A percentile compares a stretch with the other conserved stretches of the same genome.
phyloP scores from a whole-genome alignment of 164 flowering plant species.

The Sedum album region DNA sequence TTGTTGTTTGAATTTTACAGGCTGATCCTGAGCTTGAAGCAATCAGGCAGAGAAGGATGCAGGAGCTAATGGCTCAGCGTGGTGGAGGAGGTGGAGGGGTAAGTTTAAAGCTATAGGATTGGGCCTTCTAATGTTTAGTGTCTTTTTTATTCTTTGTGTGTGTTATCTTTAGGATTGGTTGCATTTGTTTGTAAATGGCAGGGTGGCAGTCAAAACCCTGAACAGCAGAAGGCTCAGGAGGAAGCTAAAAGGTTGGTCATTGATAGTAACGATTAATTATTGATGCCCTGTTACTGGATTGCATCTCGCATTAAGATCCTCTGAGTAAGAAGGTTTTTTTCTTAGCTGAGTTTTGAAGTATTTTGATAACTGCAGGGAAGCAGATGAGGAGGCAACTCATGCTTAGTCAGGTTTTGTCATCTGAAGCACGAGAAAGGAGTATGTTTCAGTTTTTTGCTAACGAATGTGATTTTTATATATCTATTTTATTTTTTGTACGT shows the following conservation, averaged over 20 bases:
- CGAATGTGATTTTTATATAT: not conserved
- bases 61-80: too few species aligned
- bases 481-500: not conserved
- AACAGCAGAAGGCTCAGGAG: slow-evolving; percentile 82
- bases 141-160: too few species aligned
- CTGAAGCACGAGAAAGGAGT: slow-evolving; percentile 94
- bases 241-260: slow-evolving; percentile 72
- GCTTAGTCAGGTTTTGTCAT: slow-evolving; percentile 83
- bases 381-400: slow-evolving; percentile 95
- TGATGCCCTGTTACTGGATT: too few species aligned
- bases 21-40: too few species aligned
- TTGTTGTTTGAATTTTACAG: too few species aligned
- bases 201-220: slow-evolving; percentile 69
- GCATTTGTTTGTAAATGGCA: slow-evolving; percentile 10
- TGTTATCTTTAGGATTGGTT: not conserved
- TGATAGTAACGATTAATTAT: not conserved
- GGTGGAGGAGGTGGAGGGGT: too few species aligned
- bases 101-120: too few species aligned
- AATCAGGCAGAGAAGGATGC: too few species aligned
- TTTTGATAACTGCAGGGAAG: too few species aligned
- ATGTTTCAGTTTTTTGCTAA: slow-evolving; percentile 21
- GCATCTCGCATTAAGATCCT: too few species aligned
- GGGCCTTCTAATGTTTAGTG: too few species aligned
- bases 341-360: slow-evolving; percentile 5
- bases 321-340: not conserved